These are phyloP conservation scores for Lagerstroemia fauriei DNA, from an alignment of 441 rosid genomes.

Conservation along the genomic window DNA sequence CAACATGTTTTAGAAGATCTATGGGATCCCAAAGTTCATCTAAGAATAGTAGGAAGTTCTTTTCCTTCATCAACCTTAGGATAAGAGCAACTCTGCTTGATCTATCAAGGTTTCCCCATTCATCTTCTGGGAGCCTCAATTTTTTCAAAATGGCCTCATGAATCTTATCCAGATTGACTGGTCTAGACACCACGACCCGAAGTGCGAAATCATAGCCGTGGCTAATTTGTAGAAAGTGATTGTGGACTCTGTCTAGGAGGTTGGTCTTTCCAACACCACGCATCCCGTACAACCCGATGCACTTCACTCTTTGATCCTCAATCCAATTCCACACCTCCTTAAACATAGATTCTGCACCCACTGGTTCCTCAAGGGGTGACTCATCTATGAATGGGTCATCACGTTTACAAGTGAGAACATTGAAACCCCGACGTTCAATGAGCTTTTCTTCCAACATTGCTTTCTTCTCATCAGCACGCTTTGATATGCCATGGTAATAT, in stretches of 20 bases:
- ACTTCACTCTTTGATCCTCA: constrained; percentile 22
- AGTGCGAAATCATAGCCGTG: constrained; percentile 44
- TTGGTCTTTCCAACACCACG: constrained; percentile 65
- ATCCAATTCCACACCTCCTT: constrained; percentile 41
- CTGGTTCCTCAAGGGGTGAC: constrained; percentile 32
- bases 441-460: constrained; percentile 29
- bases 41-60: constrained; percentile 31
- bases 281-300: constrained; percentile 46
- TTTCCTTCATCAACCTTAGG: neutral
- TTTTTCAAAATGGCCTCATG: neutral
- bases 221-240: constrained; percentile 19
- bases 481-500: neutral
- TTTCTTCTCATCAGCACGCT: constrained; percentile 22
- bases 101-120: neutral
- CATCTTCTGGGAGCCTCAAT: neutral
- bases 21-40: constrained; percentile 33
- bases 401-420: neutral
- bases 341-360: constrained; percentile 40
- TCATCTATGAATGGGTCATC: constrained; percentile 16
- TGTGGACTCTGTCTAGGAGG: constrained; percentile 46
- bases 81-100: constrained; percentile 27
- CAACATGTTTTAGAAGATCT: neutral
- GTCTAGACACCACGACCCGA: constrained; percentile 36
- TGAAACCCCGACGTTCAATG: constrained; percentile 9
- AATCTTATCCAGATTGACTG: neutral